Base-by-base conservation (phyloP, 2,329 filamentous ascomycete genomes). In the Dothideomycetidae sp. region DNA sequence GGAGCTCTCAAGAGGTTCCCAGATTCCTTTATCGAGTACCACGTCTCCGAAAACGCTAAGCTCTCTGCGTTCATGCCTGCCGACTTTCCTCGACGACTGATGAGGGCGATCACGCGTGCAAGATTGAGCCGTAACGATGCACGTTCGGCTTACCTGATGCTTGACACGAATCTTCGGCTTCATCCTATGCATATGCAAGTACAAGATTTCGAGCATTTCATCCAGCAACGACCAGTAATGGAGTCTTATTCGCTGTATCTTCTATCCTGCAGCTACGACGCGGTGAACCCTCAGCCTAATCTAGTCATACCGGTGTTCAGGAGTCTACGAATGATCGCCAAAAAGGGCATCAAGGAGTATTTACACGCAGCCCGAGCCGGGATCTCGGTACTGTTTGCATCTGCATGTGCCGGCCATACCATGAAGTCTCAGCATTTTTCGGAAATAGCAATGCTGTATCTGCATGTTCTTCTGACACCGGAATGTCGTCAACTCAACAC, bases 231-330 rank as follows among this genome's bases (percentile, higher is more conserved):
- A 28, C 64, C 66, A 3, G 14, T 65, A 1, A 41, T 52, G 1
- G 67, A 71, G 48, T 59, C 54, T 2, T 69, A 66, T 43, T 58
- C 61, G 2, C 53, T 63, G 4, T 67, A 63, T 42, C 55, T 65
- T 16, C 50, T 70, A 37, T 62, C 63, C 4, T 69, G 64, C 42
- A 62, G 64, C 14, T 55, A 60, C 17, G 66, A 66, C 2, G 51
- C 53, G 10, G 37, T 45, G 1, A 39, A 60, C 17, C 56, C 50
- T 23, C 48, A 50, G 1, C 45, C 46, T 9, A 47, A 48, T 17
- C 47, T 61, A 4, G 57, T 54, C 7, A 44, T 43, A 7, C 36
- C 21, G n/a, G n/a, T 64, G 2, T 36, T 64, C 7, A 47, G 47
- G 14, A 50, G 49, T 26, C 42, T 66, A 18, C 44, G 50, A 13